Evolutionary conservation across 495 filamentous ascomycete genomes (phyloP), one percentile per base, ranked within the genome.

Genomic region (Penicillium psychrofluorescens): DNA sequence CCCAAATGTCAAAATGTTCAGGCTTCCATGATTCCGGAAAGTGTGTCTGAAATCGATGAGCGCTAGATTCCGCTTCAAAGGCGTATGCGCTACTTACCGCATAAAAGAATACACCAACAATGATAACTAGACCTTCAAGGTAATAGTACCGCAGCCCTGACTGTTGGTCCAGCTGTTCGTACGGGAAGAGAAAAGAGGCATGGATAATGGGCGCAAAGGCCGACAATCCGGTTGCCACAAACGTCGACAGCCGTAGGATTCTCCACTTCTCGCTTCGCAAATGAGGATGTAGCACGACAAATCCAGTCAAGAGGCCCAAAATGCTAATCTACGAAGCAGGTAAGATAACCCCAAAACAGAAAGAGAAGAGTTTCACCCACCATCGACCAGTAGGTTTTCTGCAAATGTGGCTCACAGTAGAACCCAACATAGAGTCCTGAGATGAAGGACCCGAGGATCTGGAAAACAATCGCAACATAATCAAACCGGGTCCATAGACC

Each of bases 161-260:
- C 27, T 67, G 48, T 22, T 22, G 22, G 22, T 22, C 42, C 46
- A 51, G 55, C 73, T 66, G 16, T 71, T 56, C 6, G 38, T 30
- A 32, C 55, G 62, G 0, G 43, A 66, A 74, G 14, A 70, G 47
- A 15, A 38, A 45, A 29, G 70, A 54, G 4, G 65, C 71, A 55
- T 78, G 74, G 8, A 63, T 50, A 8, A 77, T 66, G 0, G 74
- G 74, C 15, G 64, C 64, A 29, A 77, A 61, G 0, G 67, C 72
- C 9, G 68, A 74, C 13, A 75, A 39, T 0, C 66, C 74, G 1
- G 71, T 76, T 9, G 54, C 50, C 13, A 79, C 58, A 38, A 75
- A 75, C 8, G 64, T 63, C 59, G 13, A 64, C 61, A 59, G 36
- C 61, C 67, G 43, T 61, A 63, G 1, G 52, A 50, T 4, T 2